Conservation (phyloP, 805 yeast genomes). For the Barnettozyma populi region DNA sequence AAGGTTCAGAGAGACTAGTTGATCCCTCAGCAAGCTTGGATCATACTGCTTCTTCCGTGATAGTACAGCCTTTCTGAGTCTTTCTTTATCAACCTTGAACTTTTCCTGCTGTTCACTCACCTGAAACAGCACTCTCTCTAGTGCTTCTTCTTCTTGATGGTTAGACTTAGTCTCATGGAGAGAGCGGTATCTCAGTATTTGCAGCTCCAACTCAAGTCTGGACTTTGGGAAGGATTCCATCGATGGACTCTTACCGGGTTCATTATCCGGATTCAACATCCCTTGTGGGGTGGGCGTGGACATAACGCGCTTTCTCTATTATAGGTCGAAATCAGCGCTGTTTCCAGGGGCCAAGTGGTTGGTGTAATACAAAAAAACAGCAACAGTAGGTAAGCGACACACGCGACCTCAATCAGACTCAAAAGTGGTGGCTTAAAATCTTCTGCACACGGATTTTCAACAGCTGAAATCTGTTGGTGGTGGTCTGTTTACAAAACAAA, state of each 20-base stretch:
- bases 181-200: conserved; percentile 17
- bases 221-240: conserved; percentile 8
- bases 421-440: not conserved
- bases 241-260: not conserved
- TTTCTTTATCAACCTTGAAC: conserved; percentile 26
- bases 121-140: conserved; percentile 35
- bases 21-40: conserved; percentile 44
- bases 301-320: not conserved
- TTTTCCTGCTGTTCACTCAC: conserved; percentile 37
- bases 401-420: not conserved
- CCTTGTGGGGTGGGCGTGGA: not conserved
- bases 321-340: not conserved
- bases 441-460: not conserved
- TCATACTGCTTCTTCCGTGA: conserved; percentile 33
- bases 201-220: conserved; percentile 15
- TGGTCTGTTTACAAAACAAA: not conserved
- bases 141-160: conserved; percentile 36
- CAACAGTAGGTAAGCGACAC: not conserved
- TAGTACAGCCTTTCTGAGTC: conserved; percentile 23
- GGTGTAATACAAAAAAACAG: not conserved
- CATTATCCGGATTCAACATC: not conserved
- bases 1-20: conserved; percentile 57
- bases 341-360: not conserved
- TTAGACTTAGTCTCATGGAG: conserved; percentile 9
- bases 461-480: not conserved